These are phyloP conservation scores for Boletus sp. DNA, from an alignment of 768 basidiomycete genomes.

Conservation along the genomic window DNA sequence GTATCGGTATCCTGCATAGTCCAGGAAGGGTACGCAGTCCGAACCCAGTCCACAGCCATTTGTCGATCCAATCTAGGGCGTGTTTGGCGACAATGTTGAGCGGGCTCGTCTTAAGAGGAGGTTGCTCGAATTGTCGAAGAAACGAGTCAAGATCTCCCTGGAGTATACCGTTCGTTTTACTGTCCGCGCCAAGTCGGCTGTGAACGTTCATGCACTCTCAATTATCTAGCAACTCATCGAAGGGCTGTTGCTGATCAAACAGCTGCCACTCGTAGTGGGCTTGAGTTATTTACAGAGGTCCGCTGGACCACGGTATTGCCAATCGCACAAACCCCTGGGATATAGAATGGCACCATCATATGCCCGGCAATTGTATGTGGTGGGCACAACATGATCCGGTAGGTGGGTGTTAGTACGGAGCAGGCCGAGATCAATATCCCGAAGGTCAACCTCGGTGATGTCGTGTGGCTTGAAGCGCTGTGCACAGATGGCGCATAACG, in stretches of 20 bases:
- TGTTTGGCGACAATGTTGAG: constrained; percentile 34
- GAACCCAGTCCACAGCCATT: constrained; percentile 8
- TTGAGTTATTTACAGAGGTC: constrained; percentile 69
- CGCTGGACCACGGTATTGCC: too few relatives aligned
- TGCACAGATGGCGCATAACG: too few relatives aligned
- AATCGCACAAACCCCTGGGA: too few relatives aligned
- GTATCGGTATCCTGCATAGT: not conserved
- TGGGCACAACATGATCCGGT: too few relatives aligned
- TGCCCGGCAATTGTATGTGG: too few relatives aligned
- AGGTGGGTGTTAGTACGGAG: too few relatives aligned
- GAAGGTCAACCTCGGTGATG: too few relatives aligned
- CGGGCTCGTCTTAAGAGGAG: constrained; percentile 43
- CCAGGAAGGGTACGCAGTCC: constrained; percentile 13
- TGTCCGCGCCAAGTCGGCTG: not conserved
- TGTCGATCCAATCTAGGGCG: constrained; percentile 13
- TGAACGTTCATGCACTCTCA: not conserved
- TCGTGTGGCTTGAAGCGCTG: too few relatives aligned
- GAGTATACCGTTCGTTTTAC: constrained; percentile 53
- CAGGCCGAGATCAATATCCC: too few relatives aligned
- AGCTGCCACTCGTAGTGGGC: constrained; percentile 54
- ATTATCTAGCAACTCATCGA: constrained; percentile 49
- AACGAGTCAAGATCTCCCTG: constrained; percentile 50
- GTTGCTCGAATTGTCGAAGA: constrained; percentile 46
- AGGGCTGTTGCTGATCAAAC: constrained; percentile 56
- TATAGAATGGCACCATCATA: too few relatives aligned